A percentile compares a stretch with the other conserved stretches of the same genome.
phyloP scores from a whole-genome alignment of 2,329 filamentous ascomycete genomes.

The Aspergillus ibericus region DNA sequence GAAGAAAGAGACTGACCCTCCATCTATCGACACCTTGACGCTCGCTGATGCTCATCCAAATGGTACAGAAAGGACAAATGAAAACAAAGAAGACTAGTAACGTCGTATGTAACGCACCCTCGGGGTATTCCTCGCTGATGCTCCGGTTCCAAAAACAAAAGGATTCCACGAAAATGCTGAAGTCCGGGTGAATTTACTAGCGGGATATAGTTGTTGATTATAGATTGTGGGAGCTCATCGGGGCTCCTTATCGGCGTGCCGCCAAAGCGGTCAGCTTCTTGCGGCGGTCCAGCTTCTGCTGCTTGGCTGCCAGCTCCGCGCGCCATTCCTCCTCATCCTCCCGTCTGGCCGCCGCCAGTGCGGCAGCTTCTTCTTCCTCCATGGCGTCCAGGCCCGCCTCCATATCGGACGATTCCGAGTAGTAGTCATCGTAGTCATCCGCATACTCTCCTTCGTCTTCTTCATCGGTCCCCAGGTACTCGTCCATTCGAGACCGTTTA shows the following conservation, averaged over 20 bases:
- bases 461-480: conserved; percentile 50
- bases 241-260: conserved; percentile 31
- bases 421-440: conserved; percentile 43
- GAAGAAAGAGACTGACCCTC: conserved; percentile 15
- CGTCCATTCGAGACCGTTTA: conserved; percentile 36
- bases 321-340: conserved; percentile 51
- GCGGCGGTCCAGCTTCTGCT: conserved; percentile 48
- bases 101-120: conserved; percentile 23
- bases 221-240: neutral
- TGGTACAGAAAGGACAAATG: conserved; percentile 9
- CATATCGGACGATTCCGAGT: conserved; percentile 53
- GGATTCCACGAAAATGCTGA: neutral
- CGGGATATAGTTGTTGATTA: neutral
- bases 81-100: conserved; percentile 9
- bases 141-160: conserved; percentile 20
- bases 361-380: conserved; percentile 46
- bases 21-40: conserved; percentile 31
- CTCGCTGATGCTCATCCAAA: conserved; percentile 34
- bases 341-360: conserved; percentile 41
- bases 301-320: conserved; percentile 46
- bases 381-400: conserved; percentile 50
- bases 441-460: conserved; percentile 48
- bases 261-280: conserved; percentile 43
- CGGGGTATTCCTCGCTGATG: conserved; percentile 30
- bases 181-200: neutral